Evolutionary conservation across 2,329 filamentous ascomycete genomes (phyloP).

Genomic region (Graphium sp.): DNA sequence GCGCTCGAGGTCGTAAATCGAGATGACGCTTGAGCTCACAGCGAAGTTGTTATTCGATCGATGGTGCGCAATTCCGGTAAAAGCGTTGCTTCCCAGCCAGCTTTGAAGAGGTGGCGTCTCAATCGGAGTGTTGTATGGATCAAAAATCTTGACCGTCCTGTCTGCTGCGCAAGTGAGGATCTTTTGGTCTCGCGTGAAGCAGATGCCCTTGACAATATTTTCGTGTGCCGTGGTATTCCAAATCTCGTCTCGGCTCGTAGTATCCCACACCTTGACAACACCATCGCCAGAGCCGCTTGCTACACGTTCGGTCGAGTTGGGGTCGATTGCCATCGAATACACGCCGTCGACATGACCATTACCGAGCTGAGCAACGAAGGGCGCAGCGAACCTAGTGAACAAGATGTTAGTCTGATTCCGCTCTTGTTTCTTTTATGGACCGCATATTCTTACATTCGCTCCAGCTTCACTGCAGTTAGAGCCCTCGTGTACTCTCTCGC

Average conservation of each 20-base stretch:
- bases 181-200: constrained; percentile 75
- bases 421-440: too few relatives aligned
- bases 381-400: constrained; percentile 18
- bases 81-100: constrained; percentile 70
- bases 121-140: constrained; percentile 61
- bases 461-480: constrained; percentile 70
- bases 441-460: constrained; percentile 72
- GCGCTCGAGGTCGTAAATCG: constrained; percentile 74
- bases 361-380: constrained; percentile 73
- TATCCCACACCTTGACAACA: constrained; percentile 82
- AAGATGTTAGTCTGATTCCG: too few relatives aligned
- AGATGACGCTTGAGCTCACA: constrained; percentile 58
- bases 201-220: constrained; percentile 81
- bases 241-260: constrained; percentile 53
- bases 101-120: constrained; percentile 61
- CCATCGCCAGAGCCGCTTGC: constrained; percentile 84
- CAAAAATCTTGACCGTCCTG: constrained; percentile 75
- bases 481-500: constrained; percentile 54
- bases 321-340: constrained; percentile 68
- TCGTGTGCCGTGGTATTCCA: constrained; percentile 76
- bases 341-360: constrained; percentile 79
- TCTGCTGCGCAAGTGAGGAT: constrained; percentile 79
- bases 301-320: constrained; percentile 53
- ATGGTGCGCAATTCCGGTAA: constrained; percentile 74
- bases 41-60: constrained; percentile 66